Evolutionary conservation across 139 green algal genomes (phyloP).

Genomic region (Chlorella vulgaris): DNA sequence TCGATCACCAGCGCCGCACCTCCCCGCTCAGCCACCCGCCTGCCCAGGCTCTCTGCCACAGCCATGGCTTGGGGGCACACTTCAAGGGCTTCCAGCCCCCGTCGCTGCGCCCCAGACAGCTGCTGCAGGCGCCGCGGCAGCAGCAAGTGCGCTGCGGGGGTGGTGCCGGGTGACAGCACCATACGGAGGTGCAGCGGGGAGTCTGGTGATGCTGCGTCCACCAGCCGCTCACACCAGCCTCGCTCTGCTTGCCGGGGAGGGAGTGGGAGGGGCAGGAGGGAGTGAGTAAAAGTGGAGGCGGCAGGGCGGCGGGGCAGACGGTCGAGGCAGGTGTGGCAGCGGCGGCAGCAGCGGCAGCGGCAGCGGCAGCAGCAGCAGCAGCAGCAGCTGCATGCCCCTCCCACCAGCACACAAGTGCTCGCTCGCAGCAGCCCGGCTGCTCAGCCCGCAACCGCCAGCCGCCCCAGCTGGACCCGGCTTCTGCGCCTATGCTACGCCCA

Average conservation of each 20-base stretch:
- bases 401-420: too few relatives aligned
- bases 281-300: too few relatives aligned
- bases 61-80: slow-evolving; percentile 71
- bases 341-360: too few relatives aligned
- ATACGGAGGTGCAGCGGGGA: slow-evolving; percentile 67
- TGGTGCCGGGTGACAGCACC: slow-evolving; percentile 81
- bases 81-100: slow-evolving; percentile 55
- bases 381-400: too few relatives aligned
- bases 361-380: too few relatives aligned
- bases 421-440: too few relatives aligned
- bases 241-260: slow-evolving; percentile 4
- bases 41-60: slow-evolving; percentile 66
- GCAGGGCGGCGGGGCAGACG: too few relatives aligned
- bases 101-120: slow-evolving; percentile 39
- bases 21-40: slow-evolving; percentile 67
- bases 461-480: too few relatives aligned
- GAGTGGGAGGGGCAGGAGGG: background rate
- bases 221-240: slow-evolving; percentile 84
- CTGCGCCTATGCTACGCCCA: too few relatives aligned
- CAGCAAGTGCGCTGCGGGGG: slow-evolving; percentile 66
- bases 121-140: slow-evolving; percentile 70
- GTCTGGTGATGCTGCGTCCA: slow-evolving; percentile 68
- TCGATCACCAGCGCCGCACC: slow-evolving; percentile 95
- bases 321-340: too few relatives aligned
- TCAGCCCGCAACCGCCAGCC: too few relatives aligned